These are phyloP conservation scores for Gremmenia infestans DNA, from an alignment of 2,329 filamentous ascomycete genomes.

Conservation along the genomic window DNA sequence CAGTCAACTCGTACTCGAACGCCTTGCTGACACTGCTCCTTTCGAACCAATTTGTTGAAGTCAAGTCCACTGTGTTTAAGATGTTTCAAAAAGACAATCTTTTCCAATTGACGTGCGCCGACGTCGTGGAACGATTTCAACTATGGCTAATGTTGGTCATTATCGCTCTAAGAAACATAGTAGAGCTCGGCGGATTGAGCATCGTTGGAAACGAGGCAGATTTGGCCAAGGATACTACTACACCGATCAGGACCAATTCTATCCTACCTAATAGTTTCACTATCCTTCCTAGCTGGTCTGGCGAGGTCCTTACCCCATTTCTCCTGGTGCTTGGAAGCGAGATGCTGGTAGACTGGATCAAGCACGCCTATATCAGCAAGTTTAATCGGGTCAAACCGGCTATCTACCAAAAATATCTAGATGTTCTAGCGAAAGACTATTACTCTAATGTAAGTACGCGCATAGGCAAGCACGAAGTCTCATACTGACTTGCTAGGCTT, in stretches of 20 bases:
- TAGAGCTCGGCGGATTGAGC: conserved; percentile 85
- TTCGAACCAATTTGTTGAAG: conserved; percentile 98
- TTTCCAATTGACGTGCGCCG: conserved; percentile 93
- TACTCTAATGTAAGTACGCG: conserved; percentile 71
- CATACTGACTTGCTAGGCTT: conserved; percentile 53
- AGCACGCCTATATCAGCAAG: conserved; percentile 96
- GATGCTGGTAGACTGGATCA: conserved; percentile 94
- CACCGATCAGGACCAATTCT: conserved; percentile 61
- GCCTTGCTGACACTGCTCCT: conserved; percentile 86
- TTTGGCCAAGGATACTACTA: conserved; percentile 46
- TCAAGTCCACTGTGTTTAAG: conserved; percentile 98
- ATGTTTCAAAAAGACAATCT: conserved; percentile 97
- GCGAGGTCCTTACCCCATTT: conserved; percentile 88
- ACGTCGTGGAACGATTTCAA: conserved; percentile 95
- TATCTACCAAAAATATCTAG: conserved; percentile 84
- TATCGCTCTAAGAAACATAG: conserved; percentile 91
- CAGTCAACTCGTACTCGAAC: conserved; percentile 97
- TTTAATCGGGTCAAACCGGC: conserved; percentile 95
- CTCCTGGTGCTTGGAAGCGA: conserved; percentile 91
- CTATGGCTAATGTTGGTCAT: conserved; percentile 97
- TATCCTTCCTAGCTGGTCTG: conserved; percentile 78
- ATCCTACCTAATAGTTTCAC: conserved; percentile 90
- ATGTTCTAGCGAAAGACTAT: conserved; percentile 95
- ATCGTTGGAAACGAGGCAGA: conserved; percentile 41
- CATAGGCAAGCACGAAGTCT: not conserved